Conservation (phyloP, 148 eudicot genomes). For the Rhododendron ferrugineum region DNA sequence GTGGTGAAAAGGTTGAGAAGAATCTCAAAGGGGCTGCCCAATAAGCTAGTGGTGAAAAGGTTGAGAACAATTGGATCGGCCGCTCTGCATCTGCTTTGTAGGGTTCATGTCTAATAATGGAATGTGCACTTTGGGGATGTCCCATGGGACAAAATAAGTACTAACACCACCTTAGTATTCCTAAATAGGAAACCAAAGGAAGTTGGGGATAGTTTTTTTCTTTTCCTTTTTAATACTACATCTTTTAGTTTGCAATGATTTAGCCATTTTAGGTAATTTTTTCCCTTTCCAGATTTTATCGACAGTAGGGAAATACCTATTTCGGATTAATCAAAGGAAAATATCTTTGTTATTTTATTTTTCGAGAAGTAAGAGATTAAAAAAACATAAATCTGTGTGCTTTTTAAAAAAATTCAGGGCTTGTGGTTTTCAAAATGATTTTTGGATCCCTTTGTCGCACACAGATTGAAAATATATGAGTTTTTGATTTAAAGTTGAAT, state of each 20-base stretch:
- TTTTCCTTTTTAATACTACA: too few relatives aligned
- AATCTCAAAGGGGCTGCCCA: neutral
- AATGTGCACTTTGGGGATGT: slow-evolving; percentile 3
- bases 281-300: neutral
- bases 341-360: too few relatives aligned
- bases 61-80: too few relatives aligned
- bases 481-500: neutral
- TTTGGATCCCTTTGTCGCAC: neutral
- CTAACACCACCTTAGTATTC: neutral
- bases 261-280: neutral
- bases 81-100: too few relatives aligned
- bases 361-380: neutral
- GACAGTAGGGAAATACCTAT: too few relatives aligned
- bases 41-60: neutral
- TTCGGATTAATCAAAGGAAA: neutral
- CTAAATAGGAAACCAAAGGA: neutral
- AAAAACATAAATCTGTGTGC: neutral
- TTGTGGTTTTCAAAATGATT: neutral
- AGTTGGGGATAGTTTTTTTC: neutral
- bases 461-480: neutral
- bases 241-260: too few relatives aligned
- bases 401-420: too few relatives aligned
- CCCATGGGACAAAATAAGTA: neutral
- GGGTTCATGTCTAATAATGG: neutral
- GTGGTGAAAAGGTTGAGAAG: neutral